Conservation (phyloP, 495 filamentous ascomycete species). For the Penicillium antarcticum region DNA sequence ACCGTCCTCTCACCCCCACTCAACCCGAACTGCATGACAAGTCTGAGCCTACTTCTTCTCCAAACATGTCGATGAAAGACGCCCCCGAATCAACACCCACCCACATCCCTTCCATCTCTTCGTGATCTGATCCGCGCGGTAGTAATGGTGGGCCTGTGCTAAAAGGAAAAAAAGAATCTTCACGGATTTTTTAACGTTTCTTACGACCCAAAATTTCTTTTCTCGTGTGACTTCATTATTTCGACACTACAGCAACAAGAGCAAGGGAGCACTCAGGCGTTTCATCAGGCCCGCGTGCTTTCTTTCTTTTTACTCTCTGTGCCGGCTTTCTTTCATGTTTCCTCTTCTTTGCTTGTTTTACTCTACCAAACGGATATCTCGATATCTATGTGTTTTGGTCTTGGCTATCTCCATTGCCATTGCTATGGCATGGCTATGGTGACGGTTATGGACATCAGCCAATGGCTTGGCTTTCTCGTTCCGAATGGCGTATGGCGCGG, state of each 20-base stretch:
- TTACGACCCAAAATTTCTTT: conserved; percentile 27
- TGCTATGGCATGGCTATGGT: no score
- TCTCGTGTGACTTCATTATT: conserved; percentile 24
- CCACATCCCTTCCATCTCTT: conserved; percentile 26
- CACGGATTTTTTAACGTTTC: conserved; percentile 23
- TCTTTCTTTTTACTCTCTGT: conserved; percentile 5
- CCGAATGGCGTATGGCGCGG: conserved; percentile 35
- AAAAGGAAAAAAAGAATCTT: conserved; percentile 3
- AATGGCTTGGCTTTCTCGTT: conserved; percentile 7
- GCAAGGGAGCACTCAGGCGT: conserved; percentile 16
- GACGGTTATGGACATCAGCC: no score
- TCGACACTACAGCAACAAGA: conserved; percentile 6
- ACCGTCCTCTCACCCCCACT: conserved; percentile 12
- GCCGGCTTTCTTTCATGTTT: conserved; percentile 17
- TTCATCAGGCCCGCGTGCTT: conserved; percentile 8
- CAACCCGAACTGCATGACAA: conserved; percentile 17
- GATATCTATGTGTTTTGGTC: no score
- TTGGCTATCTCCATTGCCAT: no score
- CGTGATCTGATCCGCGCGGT: conserved; percentile 15
- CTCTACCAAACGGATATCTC: no score
- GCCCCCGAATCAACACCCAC: conserved; percentile 25
- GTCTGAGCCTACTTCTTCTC: conserved; percentile 14
- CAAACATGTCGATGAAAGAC: conserved; percentile 35
- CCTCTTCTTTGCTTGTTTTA: conserved; percentile 5
- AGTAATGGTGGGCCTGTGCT: conserved; percentile 15